A percentile compares a stretch with the other conserved stretches of the same genome.
Evolutionary conservation across 2,329 filamentous ascomycete species (phyloP).

Genomic region (Aspergillus fijiensis): DNA sequence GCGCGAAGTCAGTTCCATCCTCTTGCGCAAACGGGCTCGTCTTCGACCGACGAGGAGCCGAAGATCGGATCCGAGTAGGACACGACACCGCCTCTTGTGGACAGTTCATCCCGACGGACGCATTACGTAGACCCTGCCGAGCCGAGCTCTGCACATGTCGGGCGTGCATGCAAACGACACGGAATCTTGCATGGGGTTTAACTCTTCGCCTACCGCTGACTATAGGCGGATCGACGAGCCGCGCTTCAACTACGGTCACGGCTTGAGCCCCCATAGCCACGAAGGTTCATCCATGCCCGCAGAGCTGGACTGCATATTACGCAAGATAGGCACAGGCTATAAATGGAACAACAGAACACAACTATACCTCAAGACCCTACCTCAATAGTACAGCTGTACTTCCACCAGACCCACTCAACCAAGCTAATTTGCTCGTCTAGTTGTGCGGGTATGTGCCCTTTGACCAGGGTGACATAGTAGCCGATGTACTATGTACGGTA

Average conservation of each 20-base stretch:
- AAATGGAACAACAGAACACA: background rate
- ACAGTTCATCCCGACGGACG: background rate
- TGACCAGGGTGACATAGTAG: background rate
- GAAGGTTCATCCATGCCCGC: background rate
- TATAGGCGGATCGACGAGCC: no score
- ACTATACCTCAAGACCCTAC: no score
- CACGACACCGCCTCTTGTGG: background rate
- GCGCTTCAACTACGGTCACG: background rate
- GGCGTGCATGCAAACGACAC: background rate
- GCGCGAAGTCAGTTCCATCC: background rate
- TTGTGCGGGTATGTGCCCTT: no score
- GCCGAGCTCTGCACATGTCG: background rate
- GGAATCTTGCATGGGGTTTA: background rate
- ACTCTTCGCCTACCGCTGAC: background rate
- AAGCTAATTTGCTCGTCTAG: no score
- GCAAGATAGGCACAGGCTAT: background rate
- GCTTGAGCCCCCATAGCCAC: background rate
- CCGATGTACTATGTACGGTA: background rate
- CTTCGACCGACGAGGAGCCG: background rate
- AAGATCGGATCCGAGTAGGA: background rate
- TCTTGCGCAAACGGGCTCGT: background rate
- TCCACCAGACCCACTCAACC: no score
- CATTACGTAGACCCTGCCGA: background rate
- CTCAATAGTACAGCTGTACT: no score
- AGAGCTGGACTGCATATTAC: no score